These are phyloP conservation scores for Bothriochloa decipiens DNA, from an alignment of 176 grass and related monocot species.

Conservation along the genomic window DNA sequence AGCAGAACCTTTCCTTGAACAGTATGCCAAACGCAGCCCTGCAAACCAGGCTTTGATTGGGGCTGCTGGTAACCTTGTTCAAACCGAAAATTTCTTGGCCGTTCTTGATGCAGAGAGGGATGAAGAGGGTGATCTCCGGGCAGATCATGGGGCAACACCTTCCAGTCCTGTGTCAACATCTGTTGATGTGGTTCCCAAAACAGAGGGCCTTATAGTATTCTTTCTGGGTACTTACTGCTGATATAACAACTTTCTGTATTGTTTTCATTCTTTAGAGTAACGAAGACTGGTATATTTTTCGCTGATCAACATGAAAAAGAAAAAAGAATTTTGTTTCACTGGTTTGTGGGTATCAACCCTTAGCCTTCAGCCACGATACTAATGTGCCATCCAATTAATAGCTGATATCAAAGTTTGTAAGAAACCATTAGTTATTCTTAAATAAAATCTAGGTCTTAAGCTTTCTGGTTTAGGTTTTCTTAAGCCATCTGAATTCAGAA, in stretches of 20 bases:
- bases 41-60: conserved; percentile 89
- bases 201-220: conserved; percentile 89
- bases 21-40: conserved; percentile 78
- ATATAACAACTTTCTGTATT: conserved; percentile 1
- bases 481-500: conserved; percentile 5
- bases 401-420: too few relatives aligned
- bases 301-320: conserved; percentile 9
- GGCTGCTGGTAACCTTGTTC: conserved; percentile 82
- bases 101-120: conserved; percentile 72
- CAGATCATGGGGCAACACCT: conserved; percentile 52
- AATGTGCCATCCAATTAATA: background rate
- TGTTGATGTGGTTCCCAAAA: conserved; percentile 71
- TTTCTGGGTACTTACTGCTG: conserved; percentile 75
- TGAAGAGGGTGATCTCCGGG: conserved; percentile 87
- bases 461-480: background rate
- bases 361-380: background rate
- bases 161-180: conserved; percentile 50
- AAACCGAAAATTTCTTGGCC: conserved; percentile 86
- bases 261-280: conserved; percentile 15
- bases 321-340: background rate
- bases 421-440: background rate
- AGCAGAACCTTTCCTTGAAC: conserved; percentile 97
- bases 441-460: conserved; percentile 13
- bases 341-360: background rate
- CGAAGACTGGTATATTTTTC: conserved; percentile 2